Base-by-base conservation (phyloP, 306 rosid species). In the Dalbergia cultrata region DNA sequence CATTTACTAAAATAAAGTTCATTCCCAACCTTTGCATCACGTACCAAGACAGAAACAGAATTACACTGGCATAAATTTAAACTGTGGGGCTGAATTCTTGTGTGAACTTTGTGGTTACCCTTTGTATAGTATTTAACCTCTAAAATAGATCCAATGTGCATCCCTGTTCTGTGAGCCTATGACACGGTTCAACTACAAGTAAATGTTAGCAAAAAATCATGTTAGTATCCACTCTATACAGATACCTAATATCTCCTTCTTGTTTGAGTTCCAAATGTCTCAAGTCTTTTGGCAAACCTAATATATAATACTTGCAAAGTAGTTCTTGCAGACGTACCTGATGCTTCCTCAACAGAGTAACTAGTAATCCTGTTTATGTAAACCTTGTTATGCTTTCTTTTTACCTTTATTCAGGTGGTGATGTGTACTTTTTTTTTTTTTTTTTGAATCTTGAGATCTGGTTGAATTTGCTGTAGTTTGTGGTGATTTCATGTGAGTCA, bases 381-480 rank as follows among this genome's bases (percentile, higher is more conserved):
- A 49, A 75, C 49, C 17, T 45, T 65, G 66, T 21, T 26, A 75
- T 79, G 11, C 69, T 34, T 56, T 56, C 34, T 44, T 71, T 67
- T 7, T 22, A 79, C 65, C 69, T 53, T 39, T 52, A 79, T 70
- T 79, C 44, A 52, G 71, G 62, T 50, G 33, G 3, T 14, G 57
- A 50, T 50, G 6, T 50, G 18, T 11, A 34, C 9, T 9, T 60
- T 43, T 58, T 35, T 12, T 67, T 33, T 14, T 37, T 35, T 12
- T 66, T 14, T 37, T 35, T 12, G 58, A 22, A 26, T 26, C 67
- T 45, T 44, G 53, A 33, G 11, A 57, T 63, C 47, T 22, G 60
- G 50, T 70, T 70, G 74, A 39, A 65, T 76, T 74, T 61, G 14
- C 62, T 57, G n/a, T 73, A 58, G 71, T 26, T 78, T 77, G n/a